Base-by-base conservation (phyloP, 2,329 filamentous ascomycete genomes). In the Alternaria triticimaculans region DNA sequence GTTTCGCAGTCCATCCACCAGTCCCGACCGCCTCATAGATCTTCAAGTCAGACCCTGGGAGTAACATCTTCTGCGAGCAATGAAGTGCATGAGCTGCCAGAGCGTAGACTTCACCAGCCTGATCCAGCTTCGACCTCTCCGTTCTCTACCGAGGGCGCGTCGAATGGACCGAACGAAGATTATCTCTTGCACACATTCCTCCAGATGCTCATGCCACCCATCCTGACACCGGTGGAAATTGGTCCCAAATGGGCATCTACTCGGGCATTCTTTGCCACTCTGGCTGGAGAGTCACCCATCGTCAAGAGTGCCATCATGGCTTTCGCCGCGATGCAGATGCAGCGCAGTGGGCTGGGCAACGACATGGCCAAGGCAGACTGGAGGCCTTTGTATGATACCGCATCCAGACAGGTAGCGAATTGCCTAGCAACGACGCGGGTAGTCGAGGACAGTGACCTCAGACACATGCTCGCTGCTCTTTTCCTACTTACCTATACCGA, bases 401-500 rank as follows among this genome's bases (percentile, higher is more conserved):
- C 76, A 50, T 67, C 72, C 3, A 65, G 70, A 45, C 69, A 76
- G n/a, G 62, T 80, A 8, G 68, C 73, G 26, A 58, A 54, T 30
- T 58, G 63, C n/a, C 66, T 71, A 45, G 58, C 46, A 25, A 70
- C 67, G 33, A 68, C 46, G 37, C 55, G 63, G 28, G 69, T 70
- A 21, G 62, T 56, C 6, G 66, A 66, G 25, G 64, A 60, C 2
- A 64, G 43, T 28, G 71, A 66, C 37, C 61, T 79, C 23, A 82
- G 85, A 63, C 76, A 84, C 43, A 75, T 86, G 4, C 78, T 88
- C 6, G 84, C 84, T 2, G 80, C 85, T 0, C 70, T 87, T 9
- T 87, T 87, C 74, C 83, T 87, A 60, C 78, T 87, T 4, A 85
- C 84, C 51, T 87, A 87, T 63, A 84, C 85, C 21, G 85, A 87